Conservation (phyloP, 345 rosid genomes). For the Reutealis trisperma region DNA sequence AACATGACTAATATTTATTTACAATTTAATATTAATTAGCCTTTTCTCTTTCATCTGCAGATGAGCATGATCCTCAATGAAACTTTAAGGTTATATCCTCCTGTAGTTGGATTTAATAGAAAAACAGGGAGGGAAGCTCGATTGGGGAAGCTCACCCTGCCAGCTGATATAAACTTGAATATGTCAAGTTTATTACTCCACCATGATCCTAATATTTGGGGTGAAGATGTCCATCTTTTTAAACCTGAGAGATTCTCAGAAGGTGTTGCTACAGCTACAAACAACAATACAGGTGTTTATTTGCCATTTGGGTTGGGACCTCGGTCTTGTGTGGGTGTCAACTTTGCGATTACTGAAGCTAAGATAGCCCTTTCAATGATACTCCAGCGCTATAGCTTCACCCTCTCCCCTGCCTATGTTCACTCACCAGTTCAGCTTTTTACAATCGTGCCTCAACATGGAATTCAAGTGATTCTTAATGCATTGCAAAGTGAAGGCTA, state of each 20-base stretch:
- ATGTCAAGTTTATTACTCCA: constrained; percentile 30
- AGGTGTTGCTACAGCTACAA: constrained; percentile 38
- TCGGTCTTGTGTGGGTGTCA: constrained; percentile 31
- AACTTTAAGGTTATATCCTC: constrained; percentile 23
- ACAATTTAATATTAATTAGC: too few relatives aligned
- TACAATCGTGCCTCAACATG: constrained; percentile 28
- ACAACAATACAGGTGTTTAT: constrained; percentile 18
- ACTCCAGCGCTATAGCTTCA: constrained; percentile 33
- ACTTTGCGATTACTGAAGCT: constrained; percentile 30
- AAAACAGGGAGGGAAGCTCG: background rate
- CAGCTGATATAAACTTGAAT: constrained; percentile 6
- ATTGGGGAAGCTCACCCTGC: constrained; percentile 32
- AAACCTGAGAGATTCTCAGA: constrained; percentile 30
- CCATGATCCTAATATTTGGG: constrained; percentile 30
- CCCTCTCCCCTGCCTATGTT: constrained; percentile 34
- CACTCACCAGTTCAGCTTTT: constrained; percentile 28
- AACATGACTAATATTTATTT: too few relatives aligned
- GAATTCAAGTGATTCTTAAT: constrained; percentile 34
- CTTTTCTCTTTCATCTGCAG: background rate
- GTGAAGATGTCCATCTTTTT: constrained; percentile 38
- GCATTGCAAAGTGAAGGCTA: constrained; percentile 2
- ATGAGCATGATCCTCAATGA: constrained; percentile 22
- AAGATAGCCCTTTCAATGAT: constrained; percentile 43
- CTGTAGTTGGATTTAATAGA: background rate
- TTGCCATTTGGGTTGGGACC: constrained; percentile 43